phyloP scores from a whole-genome alignment of 2,329 filamentous ascomycete genomes.

The Leptographium radiaticola region DNA sequence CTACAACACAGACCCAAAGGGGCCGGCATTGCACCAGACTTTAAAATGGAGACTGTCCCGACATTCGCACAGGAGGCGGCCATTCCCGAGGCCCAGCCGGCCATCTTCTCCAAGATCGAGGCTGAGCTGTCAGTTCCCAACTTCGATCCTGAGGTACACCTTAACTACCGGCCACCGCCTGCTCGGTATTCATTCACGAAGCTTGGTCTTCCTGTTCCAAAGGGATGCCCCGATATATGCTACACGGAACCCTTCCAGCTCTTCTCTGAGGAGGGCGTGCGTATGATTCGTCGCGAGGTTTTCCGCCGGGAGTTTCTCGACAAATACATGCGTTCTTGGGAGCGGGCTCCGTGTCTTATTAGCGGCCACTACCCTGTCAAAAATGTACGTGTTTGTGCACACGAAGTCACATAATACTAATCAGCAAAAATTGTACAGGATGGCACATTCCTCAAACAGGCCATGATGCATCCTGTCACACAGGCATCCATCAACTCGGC shows the following conservation, averaged over 20 bases:
- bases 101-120: slow-evolving; percentile 5
- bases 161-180: slow-evolving; percentile 7
- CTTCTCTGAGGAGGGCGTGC: slow-evolving; percentile 9
- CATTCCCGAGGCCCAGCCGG: slow-evolving; percentile 3
- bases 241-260: slow-evolving; percentile 10
- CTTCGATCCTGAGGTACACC: slow-evolving; percentile 11
- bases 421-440: not conserved
- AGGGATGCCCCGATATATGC: slow-evolving; percentile 6
- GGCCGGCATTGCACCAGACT: not conserved
- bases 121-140: not conserved
- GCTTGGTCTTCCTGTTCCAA: slow-evolving; percentile 5
- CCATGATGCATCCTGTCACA: slow-evolving; percentile 3
- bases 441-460: slow-evolving; percentile 6
- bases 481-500: slow-evolving; percentile 5
- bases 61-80: slow-evolving; percentile 5
- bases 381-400: not conserved
- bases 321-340: slow-evolving; percentile 10
- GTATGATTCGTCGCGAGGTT: slow-evolving; percentile 10
- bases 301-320: slow-evolving; percentile 9
- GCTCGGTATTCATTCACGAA: slow-evolving; percentile 6
- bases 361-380: slow-evolving; percentile 7
- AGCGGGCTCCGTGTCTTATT: slow-evolving; percentile 9
- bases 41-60: slow-evolving; percentile 3
- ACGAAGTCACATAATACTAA: too few species aligned
- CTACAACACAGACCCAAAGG: not conserved